Evolutionary conservation across 805 yeast genomes (phyloP).

Genomic region (Lipomyces yamadae): DNA sequence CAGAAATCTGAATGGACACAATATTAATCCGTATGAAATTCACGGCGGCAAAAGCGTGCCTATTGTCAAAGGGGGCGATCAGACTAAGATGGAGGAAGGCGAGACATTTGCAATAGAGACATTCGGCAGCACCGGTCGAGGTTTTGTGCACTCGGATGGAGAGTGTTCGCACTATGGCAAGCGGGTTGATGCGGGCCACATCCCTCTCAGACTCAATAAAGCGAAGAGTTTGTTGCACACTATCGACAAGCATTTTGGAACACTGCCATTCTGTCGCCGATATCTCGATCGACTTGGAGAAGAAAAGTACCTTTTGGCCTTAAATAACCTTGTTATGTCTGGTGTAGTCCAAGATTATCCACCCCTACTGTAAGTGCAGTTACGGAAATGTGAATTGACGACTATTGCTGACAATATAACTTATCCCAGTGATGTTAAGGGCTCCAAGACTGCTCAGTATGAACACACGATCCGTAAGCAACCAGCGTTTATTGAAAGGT

Average conservation of each 20-base stretch:
- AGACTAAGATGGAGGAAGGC: conserved; percentile 98
- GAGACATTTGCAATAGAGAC: conserved; percentile 98
- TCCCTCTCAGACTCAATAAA: conserved; percentile 62
- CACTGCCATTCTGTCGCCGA: conserved; percentile 95
- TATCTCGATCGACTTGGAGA: conserved; percentile 91
- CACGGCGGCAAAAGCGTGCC: conserved; percentile 98
- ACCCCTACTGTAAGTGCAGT: conserved; percentile 60
- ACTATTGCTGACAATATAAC: not conserved
- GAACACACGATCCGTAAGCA: conserved; percentile 72
- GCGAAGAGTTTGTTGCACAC: conserved; percentile 71
- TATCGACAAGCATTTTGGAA: conserved; percentile 84
- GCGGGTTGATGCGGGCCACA: conserved; percentile 54
- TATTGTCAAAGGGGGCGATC: conserved; percentile 89
- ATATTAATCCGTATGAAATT: conserved; percentile 78
- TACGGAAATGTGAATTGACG: not conserved
- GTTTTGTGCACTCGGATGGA: conserved; percentile 82
- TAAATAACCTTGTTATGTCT: conserved; percentile 79
- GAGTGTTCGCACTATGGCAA: conserved; percentile 94
- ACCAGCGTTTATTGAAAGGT: not conserved
- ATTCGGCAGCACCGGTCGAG: conserved; percentile 95
- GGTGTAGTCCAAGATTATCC: conserved; percentile 95
- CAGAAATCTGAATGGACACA: conserved; percentile 93
- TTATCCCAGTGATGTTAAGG: conserved; percentile 60
- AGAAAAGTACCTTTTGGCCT: conserved; percentile 84
- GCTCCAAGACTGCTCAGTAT: conserved; percentile 92